These are phyloP conservation scores for Diplodia seriata DNA, from an alignment of 2,329 filamentous ascomycete genomes.

Conservation along the genomic window DNA sequence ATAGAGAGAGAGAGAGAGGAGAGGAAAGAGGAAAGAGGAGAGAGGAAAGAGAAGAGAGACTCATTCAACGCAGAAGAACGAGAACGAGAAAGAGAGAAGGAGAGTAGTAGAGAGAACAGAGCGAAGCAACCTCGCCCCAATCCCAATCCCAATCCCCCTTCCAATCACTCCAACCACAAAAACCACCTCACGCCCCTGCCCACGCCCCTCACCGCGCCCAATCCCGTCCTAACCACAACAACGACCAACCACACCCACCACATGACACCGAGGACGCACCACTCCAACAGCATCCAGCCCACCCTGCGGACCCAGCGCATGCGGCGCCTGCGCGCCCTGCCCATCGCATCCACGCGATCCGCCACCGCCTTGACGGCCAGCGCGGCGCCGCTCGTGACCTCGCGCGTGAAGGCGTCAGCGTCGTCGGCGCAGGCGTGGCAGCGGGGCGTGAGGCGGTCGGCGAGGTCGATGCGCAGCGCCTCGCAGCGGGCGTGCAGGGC, in stretches of 20 bases:
- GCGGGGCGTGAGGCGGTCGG: conserved; percentile 61
- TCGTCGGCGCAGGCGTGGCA: conserved; percentile 75
- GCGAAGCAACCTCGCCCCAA: too few relatives aligned
- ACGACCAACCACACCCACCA: conserved; percentile 95
- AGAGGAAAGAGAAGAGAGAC: neutral
- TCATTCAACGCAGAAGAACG: too few relatives aligned
- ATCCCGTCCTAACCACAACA: conserved; percentile 71
- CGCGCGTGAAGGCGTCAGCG: conserved; percentile 77
- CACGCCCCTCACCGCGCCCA: conserved; percentile 67
- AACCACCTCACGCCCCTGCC: conserved; percentile 75
- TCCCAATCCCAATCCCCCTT: neutral
- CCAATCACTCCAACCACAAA: conserved; percentile 67
- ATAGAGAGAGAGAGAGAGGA: neutral
- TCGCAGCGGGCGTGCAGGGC: conserved; percentile 54
- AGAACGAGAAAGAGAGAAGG: neutral
- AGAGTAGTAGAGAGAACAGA: neutral
- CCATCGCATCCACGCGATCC: conserved; percentile 72
- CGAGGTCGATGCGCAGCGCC: conserved; percentile 55
- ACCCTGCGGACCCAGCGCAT: conserved; percentile 74
- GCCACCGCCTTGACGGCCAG: conserved; percentile 80
- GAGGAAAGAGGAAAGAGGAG: neutral
- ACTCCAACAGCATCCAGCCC: conserved; percentile 81
- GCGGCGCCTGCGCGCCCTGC: conserved; percentile 74
- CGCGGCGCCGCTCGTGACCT: conserved; percentile 77
- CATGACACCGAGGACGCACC: conserved; percentile 85